Base-by-base conservation (phyloP, 345 rosid species). In the Citrus hindsii region DNA sequence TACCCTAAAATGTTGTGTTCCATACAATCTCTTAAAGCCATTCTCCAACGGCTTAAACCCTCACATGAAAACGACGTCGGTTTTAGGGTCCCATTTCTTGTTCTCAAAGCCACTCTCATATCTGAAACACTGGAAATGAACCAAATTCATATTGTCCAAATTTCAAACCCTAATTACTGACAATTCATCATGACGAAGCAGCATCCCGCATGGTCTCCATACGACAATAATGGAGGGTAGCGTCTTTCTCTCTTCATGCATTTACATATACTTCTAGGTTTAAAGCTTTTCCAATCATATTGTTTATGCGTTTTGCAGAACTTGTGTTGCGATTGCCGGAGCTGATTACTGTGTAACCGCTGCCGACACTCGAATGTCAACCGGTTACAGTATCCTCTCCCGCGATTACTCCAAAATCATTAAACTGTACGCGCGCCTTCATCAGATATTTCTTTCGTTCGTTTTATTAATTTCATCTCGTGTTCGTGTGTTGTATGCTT, bases 201-300 rank as follows among this genome's bases (percentile, higher is more conserved):
- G 75, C 95, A 89, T 14, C 87, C 93, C 8, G 90, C 85, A 73
- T 97, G 93, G 93, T 86, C 92, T 76, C 98, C 98, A 2, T 97
- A 97, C 83, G 99, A 97, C 78, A 91, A 91, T 94, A 97, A 97
- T 90, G 99, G 99, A 84, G 99, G 99, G 99, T 97, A 85, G 62
- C 9, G 19, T 0, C 16, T 48, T 22, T 77, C 21, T 79, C 74
- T 51, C 71, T 78, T 18, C 25, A 4, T 56, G 25, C 42, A 25
- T 40, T 46, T 46, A 16, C 37, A 22, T 64, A 33, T 19, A 32
- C 56, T 19, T 61, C 25, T 40, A 16, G 59, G 9, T 69, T 58
- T 14, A 24, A 18, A 33, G 18, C 10, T 38, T 58, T 35, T 27
- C 9, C 30, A 19, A 28, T 69, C 9, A 14, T 59, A 62, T 19